A percentile compares a stretch with the other conserved stretches of the same genome.
Conservation (phyloP, 306 rosid genomes). For the Cucumis melo region DNA sequence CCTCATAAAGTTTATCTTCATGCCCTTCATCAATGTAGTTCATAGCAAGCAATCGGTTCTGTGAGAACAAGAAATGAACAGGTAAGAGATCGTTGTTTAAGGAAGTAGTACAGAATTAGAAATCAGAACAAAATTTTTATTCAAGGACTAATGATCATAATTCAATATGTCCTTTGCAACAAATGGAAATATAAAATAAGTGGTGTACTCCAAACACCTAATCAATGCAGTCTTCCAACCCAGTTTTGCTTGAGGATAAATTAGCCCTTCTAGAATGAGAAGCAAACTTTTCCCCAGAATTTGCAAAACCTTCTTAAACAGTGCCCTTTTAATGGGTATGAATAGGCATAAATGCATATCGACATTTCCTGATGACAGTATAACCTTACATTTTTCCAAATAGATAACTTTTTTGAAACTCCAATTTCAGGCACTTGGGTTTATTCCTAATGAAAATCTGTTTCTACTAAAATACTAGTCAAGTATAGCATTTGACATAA, state of each 20-base stretch:
- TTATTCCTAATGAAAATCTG: no score
- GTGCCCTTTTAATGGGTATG: no score
- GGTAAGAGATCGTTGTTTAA: not conserved
- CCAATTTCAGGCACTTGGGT: no score
- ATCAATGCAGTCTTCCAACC: not conserved
- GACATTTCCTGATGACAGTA: no score
- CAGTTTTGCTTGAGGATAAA: not conserved
- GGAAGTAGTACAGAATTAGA: not conserved
- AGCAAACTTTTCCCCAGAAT: not conserved
- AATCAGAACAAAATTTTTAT: not conserved
- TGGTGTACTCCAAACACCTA: not conserved
- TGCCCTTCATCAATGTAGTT: constrained; percentile 81
- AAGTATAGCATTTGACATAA: not conserved
- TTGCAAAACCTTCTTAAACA: no score
- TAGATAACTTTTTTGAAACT: no score
- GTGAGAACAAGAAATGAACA: constrained; percentile 14
- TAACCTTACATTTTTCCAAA: no score
- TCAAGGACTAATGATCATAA: not conserved
- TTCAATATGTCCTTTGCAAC: not conserved
- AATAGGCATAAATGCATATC: no score
- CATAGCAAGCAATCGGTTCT: constrained; percentile 93
- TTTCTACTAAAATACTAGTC: not conserved
- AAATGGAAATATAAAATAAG: not conserved
- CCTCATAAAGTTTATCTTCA: constrained; percentile 72
- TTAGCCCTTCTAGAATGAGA: not conserved